These are phyloP conservation scores for Papiliotrema fonsecae DNA, from an alignment of 1,284 basidiomycete genomes.

Conservation along the genomic window DNA sequence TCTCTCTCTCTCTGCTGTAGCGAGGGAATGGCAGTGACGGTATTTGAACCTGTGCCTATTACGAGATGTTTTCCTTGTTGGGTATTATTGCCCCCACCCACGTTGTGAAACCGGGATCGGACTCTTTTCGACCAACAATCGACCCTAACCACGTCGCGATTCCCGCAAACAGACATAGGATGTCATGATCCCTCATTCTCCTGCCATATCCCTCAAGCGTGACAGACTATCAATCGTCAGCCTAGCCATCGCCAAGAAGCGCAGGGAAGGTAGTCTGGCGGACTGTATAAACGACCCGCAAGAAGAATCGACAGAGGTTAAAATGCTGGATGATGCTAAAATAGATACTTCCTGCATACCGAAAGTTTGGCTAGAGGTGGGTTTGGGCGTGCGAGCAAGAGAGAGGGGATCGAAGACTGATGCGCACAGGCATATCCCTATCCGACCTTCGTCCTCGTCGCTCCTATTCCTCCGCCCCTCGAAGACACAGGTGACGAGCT, in stretches of 20 bases:
- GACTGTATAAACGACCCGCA: neutral
- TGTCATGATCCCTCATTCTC: neutral
- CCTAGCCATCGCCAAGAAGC: neutral
- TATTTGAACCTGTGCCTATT: neutral
- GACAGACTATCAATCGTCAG: neutral
- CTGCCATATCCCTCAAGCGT: neutral
- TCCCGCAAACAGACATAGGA: neutral
- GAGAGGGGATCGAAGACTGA: neutral
- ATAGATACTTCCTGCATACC: constrained; percentile 24
- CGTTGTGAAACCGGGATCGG: neutral
- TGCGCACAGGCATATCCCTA: constrained; percentile 36
- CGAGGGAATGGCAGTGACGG: neutral
- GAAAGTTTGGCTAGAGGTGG: constrained; percentile 32
- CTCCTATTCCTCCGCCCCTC: constrained; percentile 21
- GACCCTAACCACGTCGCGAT: neutral
- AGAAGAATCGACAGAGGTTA: neutral
- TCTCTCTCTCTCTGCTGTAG: neutral
- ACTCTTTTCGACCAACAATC: neutral
- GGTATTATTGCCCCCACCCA: too few species aligned
- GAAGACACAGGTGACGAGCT: constrained; percentile 11
- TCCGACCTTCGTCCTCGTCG: constrained; percentile 35
- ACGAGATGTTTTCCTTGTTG: too few species aligned
- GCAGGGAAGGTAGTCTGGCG: neutral
- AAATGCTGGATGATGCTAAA: constrained; percentile 2
- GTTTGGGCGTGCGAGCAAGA: neutral